Percentiles rank a stretch among this genome's conserved stretches.
Evolutionary conservation across 148 eudicot species (phyloP).

Genomic region (Vaccinium darrowii): DNA sequence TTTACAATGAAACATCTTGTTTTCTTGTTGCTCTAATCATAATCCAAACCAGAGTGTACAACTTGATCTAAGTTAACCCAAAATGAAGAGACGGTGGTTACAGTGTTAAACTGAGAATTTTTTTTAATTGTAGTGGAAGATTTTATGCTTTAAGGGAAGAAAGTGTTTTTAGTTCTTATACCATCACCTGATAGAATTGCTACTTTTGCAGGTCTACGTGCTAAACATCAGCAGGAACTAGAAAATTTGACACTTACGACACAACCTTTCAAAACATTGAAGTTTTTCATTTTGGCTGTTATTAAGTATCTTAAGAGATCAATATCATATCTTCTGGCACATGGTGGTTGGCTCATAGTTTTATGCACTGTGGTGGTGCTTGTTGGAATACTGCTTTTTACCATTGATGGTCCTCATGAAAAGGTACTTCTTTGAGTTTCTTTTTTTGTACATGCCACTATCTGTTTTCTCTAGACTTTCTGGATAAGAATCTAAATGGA

Average conservation of each 20-base stretch:
- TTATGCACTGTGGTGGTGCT: slow-evolving; percentile 39
- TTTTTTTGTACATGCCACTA: not conserved
- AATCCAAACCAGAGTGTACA: not conserved
- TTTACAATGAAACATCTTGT: not conserved
- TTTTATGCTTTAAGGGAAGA: not conserved
- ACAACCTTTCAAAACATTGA: slow-evolving; percentile 73
- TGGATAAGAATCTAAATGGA: not conserved
- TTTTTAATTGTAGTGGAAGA: too few species aligned
- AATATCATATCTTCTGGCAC: slow-evolving; percentile 55
- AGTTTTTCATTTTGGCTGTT: slow-evolving; percentile 67
- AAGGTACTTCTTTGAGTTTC: slow-evolving; percentile 52
- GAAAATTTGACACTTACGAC: slow-evolving; percentile 70
- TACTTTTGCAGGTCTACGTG: slow-evolving; percentile 57
- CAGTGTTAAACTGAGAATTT: not conserved
- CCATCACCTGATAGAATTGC: slow-evolving; percentile 12
- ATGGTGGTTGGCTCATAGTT: slow-evolving; percentile 66
- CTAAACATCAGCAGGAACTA: slow-evolving; percentile 67
- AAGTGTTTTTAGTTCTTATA: not conserved
- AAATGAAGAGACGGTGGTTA: not conserved
- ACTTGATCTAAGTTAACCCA: not conserved
- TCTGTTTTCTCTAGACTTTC: not conserved
- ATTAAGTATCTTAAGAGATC: slow-evolving; percentile 55
- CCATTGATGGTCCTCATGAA: slow-evolving; percentile 77
- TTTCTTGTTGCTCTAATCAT: not conserved
- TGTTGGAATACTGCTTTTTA: slow-evolving; percentile 45